Evolutionary conservation across 371 early-diverging fungal genomes (phyloP), one percentile per base, ranked within the genome.

Genomic region (Gilbertella persicaria): DNA sequence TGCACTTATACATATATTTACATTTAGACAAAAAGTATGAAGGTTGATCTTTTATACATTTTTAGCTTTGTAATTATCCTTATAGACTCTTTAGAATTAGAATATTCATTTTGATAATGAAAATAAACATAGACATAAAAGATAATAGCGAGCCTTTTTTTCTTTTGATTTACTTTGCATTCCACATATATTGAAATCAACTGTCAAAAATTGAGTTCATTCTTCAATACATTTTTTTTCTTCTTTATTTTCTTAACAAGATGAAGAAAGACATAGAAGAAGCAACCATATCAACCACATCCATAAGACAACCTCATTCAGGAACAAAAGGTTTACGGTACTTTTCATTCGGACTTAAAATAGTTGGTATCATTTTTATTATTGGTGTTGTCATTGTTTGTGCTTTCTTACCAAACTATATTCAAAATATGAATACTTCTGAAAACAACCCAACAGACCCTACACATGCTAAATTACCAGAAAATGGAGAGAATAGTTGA

Each of bases 401-500:
- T 39, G 58, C 51, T 12, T n/a, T 50, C 14, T 23, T 57, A 24
- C 58, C 58, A 21, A 57, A 45, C 19, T 57, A 50, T n/a, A 21
- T 57, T 28, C 44, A 30, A 16, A 57, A 23, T 5, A 50, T 30
- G 29, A 50, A 44, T 20, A 13, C 38, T 13, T 23, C 20, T 1
- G 14, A 28, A 26, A 29, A 45, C 3, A 25, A 43, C 29, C 12
- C 7, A 13, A 39, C 39, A 28, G 58, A 57, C 39, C 58, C 58
- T 35, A 57, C 58, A 10, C 50, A 57, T 45, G 58, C 58, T 12
- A 50, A 38, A 26, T 38, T 57, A 17, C 58, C 58, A 53, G 53
- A 33, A 51, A 42, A 25, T 19, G 25, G 28, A n/a, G 17, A 7
- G 14, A 28, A 20, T 30, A 21, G 13, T 12, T 6, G 16, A n/a